Base-by-base conservation (phyloP, 768 basidiomycete species). In the Rhodotorula kratochvilovae region DNA sequence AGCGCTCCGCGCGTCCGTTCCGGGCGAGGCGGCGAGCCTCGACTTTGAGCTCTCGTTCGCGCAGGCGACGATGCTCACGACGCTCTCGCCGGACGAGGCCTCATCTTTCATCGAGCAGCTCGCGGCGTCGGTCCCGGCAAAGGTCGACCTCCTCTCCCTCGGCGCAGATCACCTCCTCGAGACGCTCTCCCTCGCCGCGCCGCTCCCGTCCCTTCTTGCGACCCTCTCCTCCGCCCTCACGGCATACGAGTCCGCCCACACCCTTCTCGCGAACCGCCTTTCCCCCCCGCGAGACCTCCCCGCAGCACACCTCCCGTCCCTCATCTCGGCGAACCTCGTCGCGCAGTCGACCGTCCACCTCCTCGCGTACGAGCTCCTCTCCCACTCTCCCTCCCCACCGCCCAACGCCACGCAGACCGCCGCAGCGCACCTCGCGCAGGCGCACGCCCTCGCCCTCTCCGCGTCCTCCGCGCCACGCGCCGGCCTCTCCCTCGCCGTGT, bases 161-260 rank as follows among this genome's bases (percentile, higher is more conserved):
- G 57, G 54, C 60, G 73, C 67, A 42, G 73, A 75, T 56, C 43
- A 68, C 56, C 67, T 68, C 29, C 42, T 71, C 63, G 73, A 74
- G 21, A 62, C 70, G 2, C 56, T 68, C 10, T 36, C 60, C 2
- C 50, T 66, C 36, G 39, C 66, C 10, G 10, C 53, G 19, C 45
- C 62, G 0, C 36, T 63, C 36, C 21, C 63, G 2, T 3, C 31
- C 31, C 10, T 61, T 42, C 56, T 50, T 17, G 5, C 58, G 0
- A 39, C 39, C 19, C 63, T 75, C 60, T 29, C 59, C 8, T 19
- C 51, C 8, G 61, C 68, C 3, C 55, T 68, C 15, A 1, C 13
- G 3, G 45, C 64, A 10, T 75, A 71, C 33, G 36, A 62, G 15
- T 25, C 46, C 1, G 60, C 70, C 8, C 29, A 66, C 8, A 2